phyloP scores from a whole-genome alignment of 305 asterid genomes.

The Striga hermonthica region DNA sequence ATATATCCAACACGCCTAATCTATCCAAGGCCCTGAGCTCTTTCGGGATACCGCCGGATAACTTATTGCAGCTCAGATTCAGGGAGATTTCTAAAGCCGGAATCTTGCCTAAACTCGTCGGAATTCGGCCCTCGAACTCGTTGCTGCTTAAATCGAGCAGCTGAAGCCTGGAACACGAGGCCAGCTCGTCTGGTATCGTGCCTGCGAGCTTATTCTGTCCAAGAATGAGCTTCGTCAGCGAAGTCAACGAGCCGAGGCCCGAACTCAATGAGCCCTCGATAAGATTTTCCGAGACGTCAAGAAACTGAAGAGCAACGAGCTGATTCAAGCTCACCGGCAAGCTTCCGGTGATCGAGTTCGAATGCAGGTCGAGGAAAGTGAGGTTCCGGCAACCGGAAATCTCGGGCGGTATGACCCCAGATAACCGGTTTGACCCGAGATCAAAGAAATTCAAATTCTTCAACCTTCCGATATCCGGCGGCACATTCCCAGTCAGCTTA shows the following conservation, averaged over 20 bases:
- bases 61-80: slow-evolving; percentile 73
- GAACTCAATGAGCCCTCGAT: slow-evolving; percentile 66
- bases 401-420: slow-evolving; percentile 64
- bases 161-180: slow-evolving; percentile 73
- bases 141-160: slow-evolving; percentile 82
- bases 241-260: slow-evolving; percentile 56
- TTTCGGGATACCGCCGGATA: slow-evolving; percentile 64
- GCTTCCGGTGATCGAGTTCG: slow-evolving; percentile 67
- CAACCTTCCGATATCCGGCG: slow-evolving; percentile 66
- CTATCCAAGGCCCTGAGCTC: slow-evolving; percentile 65
- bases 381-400: slow-evolving; percentile 75
- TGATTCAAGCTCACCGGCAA: slow-evolving; percentile 57
- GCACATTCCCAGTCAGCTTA: slow-evolving; percentile 60
- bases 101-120: slow-evolving; percentile 67
- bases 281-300: slow-evolving; percentile 70
- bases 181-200: slow-evolving; percentile 56
- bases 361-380: slow-evolving; percentile 81
- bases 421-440: slow-evolving; percentile 62
- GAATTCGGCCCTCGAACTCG: slow-evolving; percentile 58
- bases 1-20: slow-evolving; percentile 75
- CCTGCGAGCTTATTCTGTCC: slow-evolving; percentile 67
- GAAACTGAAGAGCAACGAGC: slow-evolving; percentile 58
- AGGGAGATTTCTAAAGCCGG: slow-evolving; percentile 75
- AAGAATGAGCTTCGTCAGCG: slow-evolving; percentile 74
- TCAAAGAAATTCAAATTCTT: slow-evolving; percentile 74